phyloP scores from a whole-genome alignment of 108 stramenopile species.

The Nitzschia sp. region DNA sequence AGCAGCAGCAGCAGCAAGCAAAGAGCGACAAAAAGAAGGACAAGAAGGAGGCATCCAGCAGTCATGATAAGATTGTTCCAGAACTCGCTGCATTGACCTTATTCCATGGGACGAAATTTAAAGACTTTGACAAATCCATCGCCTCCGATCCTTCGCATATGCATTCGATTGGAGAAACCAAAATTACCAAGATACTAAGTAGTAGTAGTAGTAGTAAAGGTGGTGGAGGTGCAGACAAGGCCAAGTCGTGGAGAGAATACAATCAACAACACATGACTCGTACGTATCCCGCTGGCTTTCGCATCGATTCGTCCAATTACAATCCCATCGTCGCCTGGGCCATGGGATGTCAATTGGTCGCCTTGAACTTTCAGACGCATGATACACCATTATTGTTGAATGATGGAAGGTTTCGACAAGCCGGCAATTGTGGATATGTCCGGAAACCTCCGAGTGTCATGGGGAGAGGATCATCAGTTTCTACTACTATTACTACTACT shows the following conservation, averaged over 20 bases:
- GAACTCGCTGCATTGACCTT: conserved; percentile 65
- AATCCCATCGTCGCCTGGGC: conserved; percentile 89
- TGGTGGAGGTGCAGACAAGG: no score
- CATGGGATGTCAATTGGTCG: conserved; percentile 90
- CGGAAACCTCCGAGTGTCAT: conserved; percentile 70
- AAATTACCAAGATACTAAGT: conserved; percentile 53
- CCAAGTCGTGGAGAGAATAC: conserved; percentile 64
- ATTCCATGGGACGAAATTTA: conserved; percentile 66
- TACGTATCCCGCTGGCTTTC: conserved; percentile 84
- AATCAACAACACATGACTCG: conserved; percentile 79
- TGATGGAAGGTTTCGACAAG: conserved; percentile 87
- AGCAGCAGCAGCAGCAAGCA: no score
- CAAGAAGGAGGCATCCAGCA: no score
- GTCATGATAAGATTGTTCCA: no score
- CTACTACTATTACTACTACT: not conserved
- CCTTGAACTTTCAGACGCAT: conserved; percentile 91
- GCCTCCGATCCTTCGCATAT: conserved; percentile 51
- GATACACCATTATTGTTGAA: conserved; percentile 77
- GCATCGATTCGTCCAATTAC: conserved; percentile 92
- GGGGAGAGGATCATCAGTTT: no score
- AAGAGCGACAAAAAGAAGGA: no score
- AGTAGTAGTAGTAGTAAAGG: conserved; percentile 16
- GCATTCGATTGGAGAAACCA: conserved; percentile 76
- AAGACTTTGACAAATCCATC: conserved; percentile 47
- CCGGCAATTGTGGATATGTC: conserved; percentile 91